These are phyloP conservation scores for Escovopsis sp. DNA, from an alignment of 2,329 filamentous ascomycete genomes.

Conservation along the genomic window DNA sequence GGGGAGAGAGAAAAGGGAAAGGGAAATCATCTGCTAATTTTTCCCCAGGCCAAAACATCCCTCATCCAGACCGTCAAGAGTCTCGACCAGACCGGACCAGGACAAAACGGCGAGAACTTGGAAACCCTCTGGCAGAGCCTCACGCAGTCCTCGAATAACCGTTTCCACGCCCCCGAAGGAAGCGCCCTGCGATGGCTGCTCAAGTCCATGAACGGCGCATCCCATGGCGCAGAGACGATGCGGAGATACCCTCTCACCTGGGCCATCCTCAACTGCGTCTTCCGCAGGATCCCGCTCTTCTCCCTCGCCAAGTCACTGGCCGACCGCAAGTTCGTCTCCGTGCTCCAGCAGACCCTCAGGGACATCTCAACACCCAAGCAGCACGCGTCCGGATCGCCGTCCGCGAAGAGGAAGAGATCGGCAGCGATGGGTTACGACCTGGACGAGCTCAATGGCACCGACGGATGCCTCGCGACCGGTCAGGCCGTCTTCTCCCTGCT, in stretches of 20 bases:
- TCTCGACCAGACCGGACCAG: conserved; percentile 37
- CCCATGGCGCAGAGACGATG: conserved; percentile 33
- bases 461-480: conserved; percentile 31
- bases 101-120: conserved; percentile 31
- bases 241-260: conserved; percentile 43
- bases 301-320: conserved; percentile 57
- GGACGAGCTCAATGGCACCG: conserved; percentile 22
- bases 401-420: conserved; percentile 32
- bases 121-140: conserved; percentile 34
- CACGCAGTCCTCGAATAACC: conserved; percentile 24
- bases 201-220: conserved; percentile 40
- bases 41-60: conserved; percentile 17
- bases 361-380: conserved; percentile 31
- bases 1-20: too few species aligned
- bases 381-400: too few species aligned
- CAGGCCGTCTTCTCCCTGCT: conserved; percentile 34
- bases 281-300: conserved; percentile 52
- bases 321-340: conserved; percentile 50
- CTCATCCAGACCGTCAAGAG: conserved; percentile 39
- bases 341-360: conserved; percentile 51
- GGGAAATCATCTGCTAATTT: too few species aligned
- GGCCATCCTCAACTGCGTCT: conserved; percentile 46
- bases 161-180: conserved; percentile 40
- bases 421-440: conserved; percentile 23
- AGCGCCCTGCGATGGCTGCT: conserved; percentile 48